These are phyloP conservation scores for Comarum palustre DNA, from an alignment of 306 rosid genomes.

Conservation along the genomic window DNA sequence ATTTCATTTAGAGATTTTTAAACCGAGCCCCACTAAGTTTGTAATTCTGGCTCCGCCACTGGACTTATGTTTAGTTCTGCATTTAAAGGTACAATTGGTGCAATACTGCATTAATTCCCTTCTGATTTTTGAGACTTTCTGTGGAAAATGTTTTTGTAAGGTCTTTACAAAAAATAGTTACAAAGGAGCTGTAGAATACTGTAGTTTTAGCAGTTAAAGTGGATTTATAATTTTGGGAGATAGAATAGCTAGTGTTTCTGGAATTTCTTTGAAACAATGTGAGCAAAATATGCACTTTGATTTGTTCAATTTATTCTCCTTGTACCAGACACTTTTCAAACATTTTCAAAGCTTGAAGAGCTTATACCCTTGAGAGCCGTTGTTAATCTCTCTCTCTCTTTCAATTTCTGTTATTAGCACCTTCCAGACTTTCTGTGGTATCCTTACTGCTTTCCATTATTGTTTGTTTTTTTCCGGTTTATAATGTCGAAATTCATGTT, in stretches of 20 bases:
- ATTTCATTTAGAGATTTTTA: too few relatives aligned
- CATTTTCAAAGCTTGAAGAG: neutral
- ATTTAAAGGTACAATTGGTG: neutral
- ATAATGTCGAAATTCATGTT: neutral
- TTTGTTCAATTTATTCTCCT: neutral
- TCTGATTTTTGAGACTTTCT: neutral
- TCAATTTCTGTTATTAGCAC: neutral
- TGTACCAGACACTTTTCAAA: neutral
- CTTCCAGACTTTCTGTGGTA: neutral
- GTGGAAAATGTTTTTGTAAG: too few relatives aligned
- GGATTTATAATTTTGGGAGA: neutral
- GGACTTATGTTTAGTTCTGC: neutral
- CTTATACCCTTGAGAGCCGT: neutral
- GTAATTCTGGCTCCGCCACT: too few relatives aligned
- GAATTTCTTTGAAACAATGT: slow-evolving; percentile 1
- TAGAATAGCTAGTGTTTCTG: neutral
- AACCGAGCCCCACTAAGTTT: too few relatives aligned
- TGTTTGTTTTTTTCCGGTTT: neutral
- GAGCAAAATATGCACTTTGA: neutral
- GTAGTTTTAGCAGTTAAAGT: slow-evolving; percentile 1
- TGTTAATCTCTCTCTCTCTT: neutral
- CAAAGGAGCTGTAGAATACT: neutral
- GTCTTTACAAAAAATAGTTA: too few relatives aligned
- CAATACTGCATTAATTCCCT: neutral
- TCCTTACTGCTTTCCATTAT: neutral